Conservation (phyloP, 2,329 filamentous ascomycete genomes). For the Colletotrichum sp. region DNA sequence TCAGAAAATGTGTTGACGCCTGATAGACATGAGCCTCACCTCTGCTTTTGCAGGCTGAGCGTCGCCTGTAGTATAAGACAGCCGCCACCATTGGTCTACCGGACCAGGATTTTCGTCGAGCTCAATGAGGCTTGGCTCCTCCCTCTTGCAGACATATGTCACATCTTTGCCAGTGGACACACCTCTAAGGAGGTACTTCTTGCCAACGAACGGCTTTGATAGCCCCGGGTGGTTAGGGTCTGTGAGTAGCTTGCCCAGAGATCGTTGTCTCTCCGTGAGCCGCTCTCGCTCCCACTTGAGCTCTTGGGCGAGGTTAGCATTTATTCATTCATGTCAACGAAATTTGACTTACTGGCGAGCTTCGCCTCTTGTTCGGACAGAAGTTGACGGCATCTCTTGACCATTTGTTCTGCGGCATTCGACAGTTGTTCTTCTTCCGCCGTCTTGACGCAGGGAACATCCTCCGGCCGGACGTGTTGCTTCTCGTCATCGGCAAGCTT, state of each 20-base stretch:
- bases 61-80: conserved; percentile 45
- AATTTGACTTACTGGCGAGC: conserved; percentile 36
- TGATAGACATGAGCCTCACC: conserved; percentile 37
- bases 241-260: conserved; percentile 43
- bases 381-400: conserved; percentile 34
- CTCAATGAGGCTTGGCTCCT: conserved; percentile 46
- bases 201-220: conserved; percentile 41
- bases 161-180: conserved; percentile 51
- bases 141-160: conserved; percentile 54
- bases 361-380: conserved; percentile 37
- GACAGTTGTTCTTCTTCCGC: conserved; percentile 33
- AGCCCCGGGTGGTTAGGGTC: conserved; percentile 39
- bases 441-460: conserved; percentile 39
- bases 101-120: conserved; percentile 34
- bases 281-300: conserved; percentile 33
- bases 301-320: conserved; percentile 29
- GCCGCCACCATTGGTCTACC: conserved; percentile 61
- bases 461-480: conserved; percentile 41
- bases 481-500: conserved; percentile 40
- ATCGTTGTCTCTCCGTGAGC: conserved; percentile 37
- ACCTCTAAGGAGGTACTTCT: conserved; percentile 55
- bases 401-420: conserved; percentile 34
- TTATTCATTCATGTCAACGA: neutral
- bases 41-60: conserved; percentile 50
- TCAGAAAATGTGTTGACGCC: conserved; percentile 16